Percentiles rank a stretch among this genome's conserved stretches.
Evolutionary conservation across 176 grass and related monocot genomes (phyloP).

Genomic region (Ensete ventricosum): DNA sequence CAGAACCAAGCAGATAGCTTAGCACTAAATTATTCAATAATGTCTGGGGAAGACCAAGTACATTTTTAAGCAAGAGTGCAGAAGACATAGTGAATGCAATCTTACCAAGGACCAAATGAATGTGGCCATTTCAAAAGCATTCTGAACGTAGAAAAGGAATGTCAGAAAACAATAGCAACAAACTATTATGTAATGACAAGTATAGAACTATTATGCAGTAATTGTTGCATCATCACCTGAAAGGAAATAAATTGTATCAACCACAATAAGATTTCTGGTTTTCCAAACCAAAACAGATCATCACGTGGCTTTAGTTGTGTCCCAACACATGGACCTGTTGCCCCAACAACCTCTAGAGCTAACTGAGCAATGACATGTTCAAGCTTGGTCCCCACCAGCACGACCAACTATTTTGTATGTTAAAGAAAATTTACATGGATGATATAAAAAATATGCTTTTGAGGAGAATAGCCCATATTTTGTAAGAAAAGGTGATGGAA

Average conservation of each 20-base stretch:
- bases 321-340: constrained; percentile 49
- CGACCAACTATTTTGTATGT: constrained; percentile 38
- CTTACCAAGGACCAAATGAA: constrained; percentile 96
- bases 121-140: constrained; percentile 98
- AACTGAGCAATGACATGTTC: constrained; percentile 79
- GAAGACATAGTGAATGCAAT: not conserved
- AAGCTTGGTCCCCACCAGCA: constrained; percentile 82
- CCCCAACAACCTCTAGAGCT: constrained; percentile 69
- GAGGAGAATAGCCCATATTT: constrained; percentile 8
- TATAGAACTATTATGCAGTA: no score
- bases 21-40: not conserved
- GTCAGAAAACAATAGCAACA: constrained; percentile 17
- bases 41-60: not conserved
- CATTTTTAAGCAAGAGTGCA: not conserved
- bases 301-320: constrained; percentile 86
- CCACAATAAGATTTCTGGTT: constrained; percentile 75
- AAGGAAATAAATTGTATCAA: constrained; percentile 99
- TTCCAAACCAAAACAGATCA: constrained; percentile 98
- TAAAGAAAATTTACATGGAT: constrained; percentile 2
- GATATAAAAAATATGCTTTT: constrained; percentile 3
- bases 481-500: not conserved
- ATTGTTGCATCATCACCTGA: constrained; percentile 42
- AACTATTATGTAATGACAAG: not conserved
- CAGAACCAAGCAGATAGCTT: not conserved
- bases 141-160: constrained; percentile 41